Evolutionary conservation across 345 rosid genomes (phyloP).

Genomic region (Lagerstroemia speciosa): DNA sequence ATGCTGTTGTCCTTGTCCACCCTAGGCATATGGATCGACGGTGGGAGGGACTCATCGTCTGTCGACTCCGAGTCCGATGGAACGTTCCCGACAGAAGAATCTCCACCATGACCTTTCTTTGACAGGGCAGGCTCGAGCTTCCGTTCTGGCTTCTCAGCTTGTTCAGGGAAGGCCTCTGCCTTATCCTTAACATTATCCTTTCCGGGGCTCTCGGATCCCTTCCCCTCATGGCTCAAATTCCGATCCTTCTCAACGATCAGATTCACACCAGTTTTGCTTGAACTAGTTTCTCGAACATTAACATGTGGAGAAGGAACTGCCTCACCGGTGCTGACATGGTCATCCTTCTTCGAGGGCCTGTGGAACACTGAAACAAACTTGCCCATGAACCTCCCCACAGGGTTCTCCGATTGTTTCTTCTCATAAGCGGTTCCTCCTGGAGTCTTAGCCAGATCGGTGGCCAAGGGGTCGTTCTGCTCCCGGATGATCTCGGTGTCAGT

Average conservation of each 20-base stretch:
- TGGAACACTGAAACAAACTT: conserved; percentile 49
- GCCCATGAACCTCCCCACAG: conserved; percentile 36
- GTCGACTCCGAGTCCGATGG: conserved; percentile 35
- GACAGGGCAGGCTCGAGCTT: conserved; percentile 49
- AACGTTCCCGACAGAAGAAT: background rate
- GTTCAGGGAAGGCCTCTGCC: conserved; percentile 56
- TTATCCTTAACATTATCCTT: conserved; percentile 41
- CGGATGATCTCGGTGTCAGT: conserved; percentile 32
- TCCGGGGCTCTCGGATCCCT: conserved; percentile 31
- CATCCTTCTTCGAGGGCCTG: conserved; percentile 39
- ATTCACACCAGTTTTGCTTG: conserved; percentile 36
- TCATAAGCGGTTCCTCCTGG: conserved; percentile 31
- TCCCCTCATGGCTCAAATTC: conserved; percentile 28
- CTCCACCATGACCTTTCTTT: conserved; percentile 43
- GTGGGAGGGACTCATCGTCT: conserved; percentile 24
- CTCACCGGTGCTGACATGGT: conserved; percentile 25
- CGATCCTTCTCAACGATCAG: conserved; percentile 28
- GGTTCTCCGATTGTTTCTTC: conserved; percentile 14
- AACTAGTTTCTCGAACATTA: conserved; percentile 47
- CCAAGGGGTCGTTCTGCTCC: conserved; percentile 29
- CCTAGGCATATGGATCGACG: conserved; percentile 16
- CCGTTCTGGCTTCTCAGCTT: conserved; percentile 60
- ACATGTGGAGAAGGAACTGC: conserved; percentile 43
- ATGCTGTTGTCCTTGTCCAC: conserved; percentile 6
- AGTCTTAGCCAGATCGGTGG: conserved; percentile 1